Percentiles rank a stretch among this genome's conserved stretches.
Conservation (phyloP, 768 basidiomycete species). For the Botryobasidium botryosum region DNA sequence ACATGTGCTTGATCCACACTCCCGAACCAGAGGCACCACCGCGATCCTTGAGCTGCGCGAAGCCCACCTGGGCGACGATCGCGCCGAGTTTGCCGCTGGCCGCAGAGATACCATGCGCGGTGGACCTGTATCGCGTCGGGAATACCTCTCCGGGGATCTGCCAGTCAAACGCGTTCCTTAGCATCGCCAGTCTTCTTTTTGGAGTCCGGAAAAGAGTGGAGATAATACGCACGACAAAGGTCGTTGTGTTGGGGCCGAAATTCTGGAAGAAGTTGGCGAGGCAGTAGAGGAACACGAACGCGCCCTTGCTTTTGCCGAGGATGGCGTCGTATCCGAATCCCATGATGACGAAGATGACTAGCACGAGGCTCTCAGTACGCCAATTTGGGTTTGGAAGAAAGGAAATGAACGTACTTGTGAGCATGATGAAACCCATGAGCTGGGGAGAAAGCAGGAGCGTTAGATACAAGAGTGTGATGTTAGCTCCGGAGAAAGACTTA, state of each 20-base stretch:
- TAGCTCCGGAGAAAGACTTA: conserved; percentile 4
- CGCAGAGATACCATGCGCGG: conserved; percentile 14
- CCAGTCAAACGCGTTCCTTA: no score
- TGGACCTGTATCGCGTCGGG: conserved; percentile 16
- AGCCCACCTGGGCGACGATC: conserved; percentile 15
- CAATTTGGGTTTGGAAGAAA: no score
- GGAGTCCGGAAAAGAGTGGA: no score
- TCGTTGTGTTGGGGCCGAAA: conserved; percentile 14
- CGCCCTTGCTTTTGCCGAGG: conserved; percentile 11
- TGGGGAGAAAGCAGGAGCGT: neutral
- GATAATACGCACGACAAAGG: no score
- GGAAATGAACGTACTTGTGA: no score
- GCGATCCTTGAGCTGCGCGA: conserved; percentile 37
- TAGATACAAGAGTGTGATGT: neutral
- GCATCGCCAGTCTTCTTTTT: no score
- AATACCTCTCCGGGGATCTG: conserved; percentile 17
- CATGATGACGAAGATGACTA: conserved; percentile 16
- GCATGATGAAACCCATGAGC: conserved; percentile 13
- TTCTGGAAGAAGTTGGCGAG: conserved; percentile 18
- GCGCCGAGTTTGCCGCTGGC: conserved; percentile 15
- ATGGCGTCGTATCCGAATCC: conserved; percentile 16
- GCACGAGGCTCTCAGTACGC: no score
- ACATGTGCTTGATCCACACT: conserved; percentile 60
- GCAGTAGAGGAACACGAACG: conserved; percentile 17
- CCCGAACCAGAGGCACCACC: conserved; percentile 29